Evolutionary conservation across 2,329 filamentous ascomycete species (phyloP).

Genomic region (Huntiella savannae): DNA sequence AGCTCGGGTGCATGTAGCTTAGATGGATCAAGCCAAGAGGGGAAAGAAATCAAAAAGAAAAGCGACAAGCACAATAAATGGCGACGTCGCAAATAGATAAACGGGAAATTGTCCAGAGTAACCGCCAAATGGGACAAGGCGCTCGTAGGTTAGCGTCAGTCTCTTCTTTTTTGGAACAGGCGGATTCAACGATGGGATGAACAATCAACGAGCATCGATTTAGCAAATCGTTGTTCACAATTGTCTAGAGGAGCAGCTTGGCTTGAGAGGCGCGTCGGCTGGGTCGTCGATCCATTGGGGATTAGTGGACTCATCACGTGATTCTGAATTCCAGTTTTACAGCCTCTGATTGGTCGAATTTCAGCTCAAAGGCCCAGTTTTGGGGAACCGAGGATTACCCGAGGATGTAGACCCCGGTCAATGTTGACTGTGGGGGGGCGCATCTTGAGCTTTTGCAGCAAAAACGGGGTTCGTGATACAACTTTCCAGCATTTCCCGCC

Average conservation of each 20-base stretch:
- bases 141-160: neutral
- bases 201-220: no score
- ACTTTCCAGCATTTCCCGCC: neutral
- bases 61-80: neutral
- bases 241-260: slow-evolving; percentile 4
- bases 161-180: no score
- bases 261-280: slow-evolving; percentile 7
- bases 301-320: slow-evolving; percentile 9
- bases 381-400: slow-evolving; percentile 3
- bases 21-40: neutral
- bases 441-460: neutral
- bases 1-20: neutral
- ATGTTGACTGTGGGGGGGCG: neutral
- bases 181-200: no score
- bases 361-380: neutral
- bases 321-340: neutral
- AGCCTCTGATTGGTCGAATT: slow-evolving; percentile 2
- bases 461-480: slow-evolving; percentile 10
- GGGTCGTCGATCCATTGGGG: slow-evolving; percentile 4
- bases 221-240: neutral
- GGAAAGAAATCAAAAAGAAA: neutral
- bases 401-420: slow-evolving; percentile 1
- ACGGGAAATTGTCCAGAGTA: neutral
- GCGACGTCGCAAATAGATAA: neutral
- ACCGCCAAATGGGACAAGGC: neutral